Evolutionary conservation across 1,284 basidiomycete genomes (phyloP).

Genomic region (Golubevia pallescens): DNA sequence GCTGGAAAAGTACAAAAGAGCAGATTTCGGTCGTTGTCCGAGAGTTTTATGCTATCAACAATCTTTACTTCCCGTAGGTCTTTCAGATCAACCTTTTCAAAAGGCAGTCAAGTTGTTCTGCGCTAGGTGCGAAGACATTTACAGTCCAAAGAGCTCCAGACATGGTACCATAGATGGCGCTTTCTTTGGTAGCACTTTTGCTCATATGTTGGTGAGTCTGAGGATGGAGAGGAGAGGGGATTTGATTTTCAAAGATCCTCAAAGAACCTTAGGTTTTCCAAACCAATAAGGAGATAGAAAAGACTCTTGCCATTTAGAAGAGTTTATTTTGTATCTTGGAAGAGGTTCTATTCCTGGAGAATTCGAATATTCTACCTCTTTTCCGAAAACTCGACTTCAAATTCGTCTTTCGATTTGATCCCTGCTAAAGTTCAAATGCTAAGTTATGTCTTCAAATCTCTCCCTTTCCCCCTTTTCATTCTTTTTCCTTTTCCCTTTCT

Average conservation of each 20-base stretch:
- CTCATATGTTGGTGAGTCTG: constrained; percentile 54
- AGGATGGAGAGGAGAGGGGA: too few relatives aligned
- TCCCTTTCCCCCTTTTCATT: not conserved
- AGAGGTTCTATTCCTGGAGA: too few relatives aligned
- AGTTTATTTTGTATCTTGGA: too few relatives aligned
- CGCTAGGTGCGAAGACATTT: constrained; percentile 61
- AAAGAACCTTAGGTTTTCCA: too few relatives aligned
- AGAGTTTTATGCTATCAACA: constrained; percentile 61
- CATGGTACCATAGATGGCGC: constrained; percentile 64
- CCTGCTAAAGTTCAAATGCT: too few relatives aligned
- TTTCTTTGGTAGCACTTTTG: constrained; percentile 61
- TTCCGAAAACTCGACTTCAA: too few relatives aligned
- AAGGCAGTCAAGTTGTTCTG: constrained; percentile 63
- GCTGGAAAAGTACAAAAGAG: constrained; percentile 62
- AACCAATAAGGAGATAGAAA: too few relatives aligned
- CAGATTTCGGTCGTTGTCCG: constrained; percentile 60
- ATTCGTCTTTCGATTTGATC: too few relatives aligned
- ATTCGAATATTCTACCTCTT: too few relatives aligned
- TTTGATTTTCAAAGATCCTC: too few relatives aligned
- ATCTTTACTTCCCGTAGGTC: constrained; percentile 51
- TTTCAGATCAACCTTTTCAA: constrained; percentile 58
- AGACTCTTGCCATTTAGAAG: too few relatives aligned
- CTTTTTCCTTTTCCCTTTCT: constrained; percentile 2
- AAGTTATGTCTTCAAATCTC: too few relatives aligned
- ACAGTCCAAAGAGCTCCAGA: constrained; percentile 56